Evolutionary conservation across 768 basidiomycete species (phyloP).

Genomic region (Mycena maculata): DNA sequence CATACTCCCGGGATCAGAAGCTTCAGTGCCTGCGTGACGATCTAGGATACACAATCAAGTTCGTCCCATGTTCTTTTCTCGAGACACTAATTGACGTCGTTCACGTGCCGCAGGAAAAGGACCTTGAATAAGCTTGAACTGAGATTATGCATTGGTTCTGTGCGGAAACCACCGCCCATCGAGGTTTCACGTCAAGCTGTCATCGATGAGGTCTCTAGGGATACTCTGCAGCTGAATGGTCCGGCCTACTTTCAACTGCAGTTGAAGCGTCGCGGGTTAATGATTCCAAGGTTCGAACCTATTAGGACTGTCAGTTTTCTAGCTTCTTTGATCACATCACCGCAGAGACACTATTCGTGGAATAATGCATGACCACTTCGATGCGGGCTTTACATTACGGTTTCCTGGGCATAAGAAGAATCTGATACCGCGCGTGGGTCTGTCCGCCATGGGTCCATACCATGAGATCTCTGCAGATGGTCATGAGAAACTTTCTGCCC

Average conservation of each 20-base stretch:
- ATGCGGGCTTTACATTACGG: not conserved
- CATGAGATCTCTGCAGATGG: slow-evolving; percentile 43
- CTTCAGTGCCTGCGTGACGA: not conserved
- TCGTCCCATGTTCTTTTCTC: not conserved
- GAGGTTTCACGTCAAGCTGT: not conserved
- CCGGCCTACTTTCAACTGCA: not conserved
- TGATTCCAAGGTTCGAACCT: not conserved
- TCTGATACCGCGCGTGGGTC: not conserved
- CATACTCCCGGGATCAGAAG: not conserved
- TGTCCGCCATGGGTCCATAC: slow-evolving; percentile 15
- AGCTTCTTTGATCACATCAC: not conserved
- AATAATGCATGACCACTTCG: slow-evolving; percentile 11
- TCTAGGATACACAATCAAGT: not conserved
- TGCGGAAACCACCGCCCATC: not conserved
- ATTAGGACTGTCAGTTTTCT: not conserved
- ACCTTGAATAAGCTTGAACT: not conserved
- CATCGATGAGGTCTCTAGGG: not conserved
- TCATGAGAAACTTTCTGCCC: slow-evolving; percentile 43
- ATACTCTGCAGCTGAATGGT: not conserved
- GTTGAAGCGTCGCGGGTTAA: not conserved
- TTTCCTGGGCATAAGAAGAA: not conserved
- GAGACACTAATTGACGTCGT: too few relatives aligned
- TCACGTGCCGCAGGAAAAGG: not conserved
- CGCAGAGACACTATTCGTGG: not conserved
- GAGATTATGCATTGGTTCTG: not conserved